A percentile compares a stretch with the other conserved stretches of the same genome.
phyloP scores from a whole-genome alignment of 345 rosid species.

The Pistacia vera region DNA sequence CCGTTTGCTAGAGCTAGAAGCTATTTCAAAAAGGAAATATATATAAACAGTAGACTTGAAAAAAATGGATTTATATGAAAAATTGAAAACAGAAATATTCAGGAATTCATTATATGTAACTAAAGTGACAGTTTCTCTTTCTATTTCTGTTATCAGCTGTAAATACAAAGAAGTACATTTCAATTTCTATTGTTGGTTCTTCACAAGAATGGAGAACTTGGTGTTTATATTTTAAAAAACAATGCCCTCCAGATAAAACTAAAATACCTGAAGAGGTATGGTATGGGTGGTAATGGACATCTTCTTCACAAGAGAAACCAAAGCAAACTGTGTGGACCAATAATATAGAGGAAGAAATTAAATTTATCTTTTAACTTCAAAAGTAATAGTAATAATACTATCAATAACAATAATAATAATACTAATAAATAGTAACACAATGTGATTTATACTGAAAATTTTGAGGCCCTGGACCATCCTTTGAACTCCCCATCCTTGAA shows the following conservation, averaged over 20 bases:
- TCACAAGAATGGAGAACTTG: background rate
- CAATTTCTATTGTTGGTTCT: background rate
- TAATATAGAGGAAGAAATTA: slow-evolving; percentile 25
- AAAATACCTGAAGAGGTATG: slow-evolving; percentile 88
- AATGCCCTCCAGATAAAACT: slow-evolving; percentile 13
- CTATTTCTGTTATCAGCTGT: slow-evolving; percentile 18
- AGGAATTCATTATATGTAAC: background rate
- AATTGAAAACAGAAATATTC: background rate
- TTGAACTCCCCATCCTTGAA: slow-evolving; percentile 89
- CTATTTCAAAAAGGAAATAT: slow-evolving; percentile 41
- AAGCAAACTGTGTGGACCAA: slow-evolving; percentile 70
- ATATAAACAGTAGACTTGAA: slow-evolving; percentile 12
- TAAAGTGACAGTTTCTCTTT: slow-evolving; percentile 2
- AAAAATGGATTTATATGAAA: background rate
- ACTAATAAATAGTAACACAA: background rate
- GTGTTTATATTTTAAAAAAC: background rate
- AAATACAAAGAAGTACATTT: slow-evolving; percentile 13
- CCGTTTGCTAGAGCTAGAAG: slow-evolving; percentile 96
- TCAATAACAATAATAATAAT: background rate
- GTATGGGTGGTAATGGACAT: slow-evolving; percentile 96
- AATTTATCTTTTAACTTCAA: slow-evolving; percentile 14
- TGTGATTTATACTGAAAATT: slow-evolving; percentile 65
- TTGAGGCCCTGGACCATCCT: slow-evolving; percentile 64
- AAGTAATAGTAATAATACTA: too few species aligned
- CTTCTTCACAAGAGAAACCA: slow-evolving; percentile 90